A percentile compares a stretch with the other conserved stretches of the same genome.
phyloP scores from a whole-genome alignment of 1,284 basidiomycete species.

The Pseudozyma flocculosa region DNA sequence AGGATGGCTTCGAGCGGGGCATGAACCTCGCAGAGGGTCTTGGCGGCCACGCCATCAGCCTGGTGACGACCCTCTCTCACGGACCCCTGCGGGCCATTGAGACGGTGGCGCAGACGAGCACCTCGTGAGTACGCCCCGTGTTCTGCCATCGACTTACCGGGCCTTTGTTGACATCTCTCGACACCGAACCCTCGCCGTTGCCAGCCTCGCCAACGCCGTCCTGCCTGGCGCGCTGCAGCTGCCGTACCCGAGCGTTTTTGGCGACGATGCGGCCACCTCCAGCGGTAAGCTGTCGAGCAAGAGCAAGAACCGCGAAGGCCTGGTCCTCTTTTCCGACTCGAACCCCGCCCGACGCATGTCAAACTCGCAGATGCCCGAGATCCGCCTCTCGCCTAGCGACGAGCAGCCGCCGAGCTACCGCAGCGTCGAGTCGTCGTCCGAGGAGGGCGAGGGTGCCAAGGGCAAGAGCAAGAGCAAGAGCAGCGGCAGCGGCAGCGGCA shows the following conservation, averaged over 20 bases:
- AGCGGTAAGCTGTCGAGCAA: neutral
- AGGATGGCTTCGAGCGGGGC: conserved; percentile 23
- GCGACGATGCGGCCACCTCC: no score
- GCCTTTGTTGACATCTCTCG: no score
- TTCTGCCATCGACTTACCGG: neutral
- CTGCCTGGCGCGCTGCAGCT: conserved; percentile 24
- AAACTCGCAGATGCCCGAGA: neutral
- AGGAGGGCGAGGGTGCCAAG: neutral
- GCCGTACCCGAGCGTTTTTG: conserved; percentile 28
- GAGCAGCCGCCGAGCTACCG: neutral
- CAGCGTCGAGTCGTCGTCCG: conserved; percentile 4
- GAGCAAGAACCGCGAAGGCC: neutral
- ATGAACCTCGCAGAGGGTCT: conserved; percentile 16
- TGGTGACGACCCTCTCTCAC: conserved; percentile 13
- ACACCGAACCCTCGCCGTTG: neutral
- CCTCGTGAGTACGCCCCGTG: neutral
- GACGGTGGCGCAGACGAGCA: conserved; percentile 16
- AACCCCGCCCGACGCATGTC: neutral
- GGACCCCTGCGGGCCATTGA: conserved; percentile 18
- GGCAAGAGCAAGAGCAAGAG: neutral
- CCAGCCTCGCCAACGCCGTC: conserved; percentile 10
- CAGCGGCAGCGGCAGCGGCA: no score
- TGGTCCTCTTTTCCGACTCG: neutral
- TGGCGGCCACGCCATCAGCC: conserved; percentile 6
- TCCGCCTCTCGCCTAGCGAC: neutral